These are phyloP conservation scores for Fusarium anguioides DNA, from an alignment of 2,329 filamentous ascomycete species.

Conservation along the genomic window DNA sequence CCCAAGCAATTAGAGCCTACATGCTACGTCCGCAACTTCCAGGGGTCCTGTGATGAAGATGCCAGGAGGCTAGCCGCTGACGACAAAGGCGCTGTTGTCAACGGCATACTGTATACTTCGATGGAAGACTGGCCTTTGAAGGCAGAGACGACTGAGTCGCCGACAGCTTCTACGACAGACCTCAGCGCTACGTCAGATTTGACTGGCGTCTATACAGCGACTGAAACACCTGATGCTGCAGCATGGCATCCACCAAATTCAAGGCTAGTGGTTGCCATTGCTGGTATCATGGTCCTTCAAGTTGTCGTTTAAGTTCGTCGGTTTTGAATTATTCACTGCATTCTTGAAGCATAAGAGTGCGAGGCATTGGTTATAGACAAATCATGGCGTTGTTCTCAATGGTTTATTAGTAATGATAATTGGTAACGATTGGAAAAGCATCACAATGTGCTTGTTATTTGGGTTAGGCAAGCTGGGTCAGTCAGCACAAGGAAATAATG, in stretches of 20 bases:
- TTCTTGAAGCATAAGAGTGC: background rate
- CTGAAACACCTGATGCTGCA: constrained; percentile 47
- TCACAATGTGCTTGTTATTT: constrained; percentile 7
- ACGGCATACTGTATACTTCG: constrained; percentile 65
- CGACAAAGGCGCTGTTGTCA: constrained; percentile 67
- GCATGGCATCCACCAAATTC: constrained; percentile 23
- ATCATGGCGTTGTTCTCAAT: background rate
- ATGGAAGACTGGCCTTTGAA: constrained; percentile 56
- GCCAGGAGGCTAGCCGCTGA: constrained; percentile 61
- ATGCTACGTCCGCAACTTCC: constrained; percentile 69
- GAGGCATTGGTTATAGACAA: background rate
- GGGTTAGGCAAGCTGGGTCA: background rate
- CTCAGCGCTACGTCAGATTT: constrained; percentile 32
- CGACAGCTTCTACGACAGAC: constrained; percentile 36
- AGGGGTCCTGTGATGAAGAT: constrained; percentile 61
- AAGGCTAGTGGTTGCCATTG: constrained; percentile 19
- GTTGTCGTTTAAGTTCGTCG: constrained; percentile 2
- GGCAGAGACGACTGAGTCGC: constrained; percentile 40
- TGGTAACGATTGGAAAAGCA: constrained; percentile 10
- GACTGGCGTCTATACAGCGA: constrained; percentile 53
- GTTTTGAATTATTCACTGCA: background rate
- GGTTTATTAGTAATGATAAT: background rate
- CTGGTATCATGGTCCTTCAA: constrained; percentile 17
- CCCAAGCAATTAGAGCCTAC: constrained; percentile 61
- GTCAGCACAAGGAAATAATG: constrained; percentile 6